Conservation (phyloP, 306 rosid genomes). For the Echinosophora koreensis region DNA sequence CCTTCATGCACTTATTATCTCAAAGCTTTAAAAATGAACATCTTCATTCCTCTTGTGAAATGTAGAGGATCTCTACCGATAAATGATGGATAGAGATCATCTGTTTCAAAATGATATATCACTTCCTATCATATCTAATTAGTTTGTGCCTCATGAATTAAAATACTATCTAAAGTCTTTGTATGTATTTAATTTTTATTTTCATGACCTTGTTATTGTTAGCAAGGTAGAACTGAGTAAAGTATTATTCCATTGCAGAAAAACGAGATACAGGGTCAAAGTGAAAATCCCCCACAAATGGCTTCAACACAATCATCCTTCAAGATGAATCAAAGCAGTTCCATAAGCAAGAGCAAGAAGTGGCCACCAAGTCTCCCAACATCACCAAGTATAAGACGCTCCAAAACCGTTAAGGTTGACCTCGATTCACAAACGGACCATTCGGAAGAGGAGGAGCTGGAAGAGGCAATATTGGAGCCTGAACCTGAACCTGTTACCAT, state of each 20-base stretch:
- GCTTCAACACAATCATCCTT: constrained; percentile 43
- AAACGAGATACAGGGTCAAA: constrained; percentile 39
- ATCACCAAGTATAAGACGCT: constrained; percentile 44
- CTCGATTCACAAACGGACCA: constrained; percentile 27
- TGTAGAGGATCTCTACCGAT: too few species aligned
- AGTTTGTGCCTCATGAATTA: too few species aligned
- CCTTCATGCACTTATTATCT: too few species aligned
- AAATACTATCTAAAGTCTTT: too few species aligned
- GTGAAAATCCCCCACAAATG: constrained; percentile 22
- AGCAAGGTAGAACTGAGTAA: neutral
- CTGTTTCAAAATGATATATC: too few species aligned
- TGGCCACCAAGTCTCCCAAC: constrained; percentile 58
- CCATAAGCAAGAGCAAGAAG: constrained; percentile 49
- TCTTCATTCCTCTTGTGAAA: too few species aligned
- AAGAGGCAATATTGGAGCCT: neutral
- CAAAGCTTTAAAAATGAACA: too few species aligned
- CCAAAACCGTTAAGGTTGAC: constrained; percentile 9
- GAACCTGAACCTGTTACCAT: neutral
- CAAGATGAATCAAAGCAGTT: constrained; percentile 44
- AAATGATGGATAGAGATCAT: too few species aligned
- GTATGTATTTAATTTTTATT: too few species aligned
- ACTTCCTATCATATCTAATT: too few species aligned
- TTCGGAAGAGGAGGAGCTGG: neutral
- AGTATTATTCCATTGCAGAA: constrained; percentile 49
- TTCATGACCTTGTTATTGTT: too few species aligned